Conservation (phyloP, 2,329 filamentous ascomycete genomes). For the Rhexocercosporidium sp. region DNA sequence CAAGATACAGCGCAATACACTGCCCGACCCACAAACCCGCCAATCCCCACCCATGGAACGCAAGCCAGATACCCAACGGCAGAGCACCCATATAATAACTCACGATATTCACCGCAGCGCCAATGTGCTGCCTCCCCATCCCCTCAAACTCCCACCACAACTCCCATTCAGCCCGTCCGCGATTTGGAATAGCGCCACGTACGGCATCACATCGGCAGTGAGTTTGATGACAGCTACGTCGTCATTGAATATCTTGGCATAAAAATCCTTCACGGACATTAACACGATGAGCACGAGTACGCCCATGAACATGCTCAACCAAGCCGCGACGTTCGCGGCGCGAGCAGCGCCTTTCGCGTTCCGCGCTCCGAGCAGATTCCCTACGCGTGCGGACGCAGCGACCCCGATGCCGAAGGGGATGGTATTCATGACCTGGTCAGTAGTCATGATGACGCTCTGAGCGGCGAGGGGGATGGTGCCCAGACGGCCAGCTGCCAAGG, state of each 20-base stretch:
- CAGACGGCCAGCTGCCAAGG: conserved; percentile 78
- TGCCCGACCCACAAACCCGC: conserved; percentile 83
- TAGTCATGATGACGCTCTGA: conserved; percentile 89
- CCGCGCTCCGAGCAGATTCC: conserved; percentile 77
- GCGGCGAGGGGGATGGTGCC: conserved; percentile 82
- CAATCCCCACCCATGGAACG: conserved; percentile 85
- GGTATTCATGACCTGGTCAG: conserved; percentile 79
- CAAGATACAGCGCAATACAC: conserved; percentile 80
- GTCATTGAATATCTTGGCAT: conserved; percentile 82
- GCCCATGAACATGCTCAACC: conserved; percentile 74
- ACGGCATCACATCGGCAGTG: conserved; percentile 80
- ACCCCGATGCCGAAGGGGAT: conserved; percentile 88
- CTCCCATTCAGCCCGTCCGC: conserved; percentile 86
- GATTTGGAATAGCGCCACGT: conserved; percentile 88
- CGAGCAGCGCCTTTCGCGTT: conserved; percentile 69
- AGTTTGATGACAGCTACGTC: conserved; percentile 73
- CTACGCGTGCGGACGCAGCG: conserved; percentile 76
- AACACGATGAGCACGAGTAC: conserved; percentile 69
- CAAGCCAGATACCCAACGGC: conserved; percentile 81
- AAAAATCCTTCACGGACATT: conserved; percentile 72
- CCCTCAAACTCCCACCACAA: conserved; percentile 79
- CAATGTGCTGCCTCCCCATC: conserved; percentile 87
- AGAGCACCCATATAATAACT: conserved; percentile 85
- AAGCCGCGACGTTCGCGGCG: conserved; percentile 76
- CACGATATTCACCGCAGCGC: conserved; percentile 79